These are phyloP conservation scores for Cercospora sp. DNA, from an alignment of 2,329 filamentous ascomycete genomes.

Conservation along the genomic window DNA sequence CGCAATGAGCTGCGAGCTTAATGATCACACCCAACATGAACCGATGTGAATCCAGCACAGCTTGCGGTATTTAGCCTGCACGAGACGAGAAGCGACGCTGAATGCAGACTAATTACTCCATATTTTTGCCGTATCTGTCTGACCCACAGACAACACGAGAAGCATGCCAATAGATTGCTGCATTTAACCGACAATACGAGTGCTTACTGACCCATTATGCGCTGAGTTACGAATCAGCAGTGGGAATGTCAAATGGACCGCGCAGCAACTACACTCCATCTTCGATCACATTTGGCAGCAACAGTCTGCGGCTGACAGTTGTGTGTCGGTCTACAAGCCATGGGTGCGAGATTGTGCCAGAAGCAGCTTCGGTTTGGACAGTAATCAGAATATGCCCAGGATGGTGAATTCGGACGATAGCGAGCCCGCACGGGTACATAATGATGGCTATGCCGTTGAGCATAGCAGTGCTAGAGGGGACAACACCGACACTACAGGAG, in stretches of 20 bases:
- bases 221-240: neutral
- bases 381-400: neutral
- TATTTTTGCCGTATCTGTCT: neutral
- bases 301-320: neutral
- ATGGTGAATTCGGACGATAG: neutral
- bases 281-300: conserved; percentile 2
- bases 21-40: neutral
- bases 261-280: neutral
- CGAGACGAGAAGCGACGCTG: neutral
- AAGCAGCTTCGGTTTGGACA: conserved; percentile 6
- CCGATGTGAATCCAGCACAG: neutral
- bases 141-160: neutral
- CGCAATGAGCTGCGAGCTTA: neutral
- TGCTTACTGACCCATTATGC: conserved; percentile 2
- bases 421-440: neutral
- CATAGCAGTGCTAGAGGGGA: neutral
- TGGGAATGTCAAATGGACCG: neutral
- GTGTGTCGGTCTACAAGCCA: neutral
- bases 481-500: neutral
- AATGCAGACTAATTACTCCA: conserved; percentile 4
- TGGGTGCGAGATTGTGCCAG: neutral
- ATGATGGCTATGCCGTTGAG: neutral
- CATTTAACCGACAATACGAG: neutral
- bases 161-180: neutral
- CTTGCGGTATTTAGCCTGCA: neutral